These are phyloP conservation scores for Cyathus striatus DNA, from an alignment of 768 basidiomycete species.

Conservation along the genomic window DNA sequence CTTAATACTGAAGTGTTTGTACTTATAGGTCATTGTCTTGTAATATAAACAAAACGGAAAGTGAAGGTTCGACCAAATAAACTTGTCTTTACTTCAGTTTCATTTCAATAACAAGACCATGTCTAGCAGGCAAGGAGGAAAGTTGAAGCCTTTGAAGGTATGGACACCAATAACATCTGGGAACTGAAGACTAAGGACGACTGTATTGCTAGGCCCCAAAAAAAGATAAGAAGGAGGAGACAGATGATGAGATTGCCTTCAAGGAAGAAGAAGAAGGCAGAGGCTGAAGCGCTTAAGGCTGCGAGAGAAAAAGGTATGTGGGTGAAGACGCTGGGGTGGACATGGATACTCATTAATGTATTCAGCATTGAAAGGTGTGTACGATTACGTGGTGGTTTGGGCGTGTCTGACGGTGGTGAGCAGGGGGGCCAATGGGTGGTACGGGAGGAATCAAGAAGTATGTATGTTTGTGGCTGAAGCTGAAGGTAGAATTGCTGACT, in stretches of 20 bases:
- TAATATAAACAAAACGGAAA: no score
- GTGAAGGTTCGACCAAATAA: conserved; percentile 3
- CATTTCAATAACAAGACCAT: no score
- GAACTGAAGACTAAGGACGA: no score
- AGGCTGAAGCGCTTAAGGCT: conserved; percentile 67
- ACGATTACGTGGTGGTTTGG: conserved; percentile 1
- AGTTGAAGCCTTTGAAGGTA: conserved; percentile 85
- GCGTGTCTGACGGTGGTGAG: neutral
- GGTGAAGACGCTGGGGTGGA: no score
- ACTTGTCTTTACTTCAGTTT: no score
- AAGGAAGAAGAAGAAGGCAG: conserved; percentile 75
- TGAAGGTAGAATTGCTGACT: neutral
- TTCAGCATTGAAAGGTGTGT: conserved; percentile 52
- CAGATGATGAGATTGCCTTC: conserved; percentile 67
- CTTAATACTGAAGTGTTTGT: no score
- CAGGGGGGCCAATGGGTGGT: conserved; percentile 66
- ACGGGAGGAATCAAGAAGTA: conserved; percentile 90
- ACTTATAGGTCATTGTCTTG: no score
- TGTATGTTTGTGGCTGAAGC: conserved; percentile 19
- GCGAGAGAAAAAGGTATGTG: conserved; percentile 66
- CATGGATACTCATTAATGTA: no score
- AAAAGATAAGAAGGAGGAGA: conserved; percentile 72
- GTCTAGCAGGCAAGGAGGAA: conserved; percentile 47
- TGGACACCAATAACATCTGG: no score
- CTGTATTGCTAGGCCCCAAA: conserved; percentile 59